Evolutionary conservation across 805 yeast species (phyloP).

Genomic region (Nakazawaea anatomiae): DNA sequence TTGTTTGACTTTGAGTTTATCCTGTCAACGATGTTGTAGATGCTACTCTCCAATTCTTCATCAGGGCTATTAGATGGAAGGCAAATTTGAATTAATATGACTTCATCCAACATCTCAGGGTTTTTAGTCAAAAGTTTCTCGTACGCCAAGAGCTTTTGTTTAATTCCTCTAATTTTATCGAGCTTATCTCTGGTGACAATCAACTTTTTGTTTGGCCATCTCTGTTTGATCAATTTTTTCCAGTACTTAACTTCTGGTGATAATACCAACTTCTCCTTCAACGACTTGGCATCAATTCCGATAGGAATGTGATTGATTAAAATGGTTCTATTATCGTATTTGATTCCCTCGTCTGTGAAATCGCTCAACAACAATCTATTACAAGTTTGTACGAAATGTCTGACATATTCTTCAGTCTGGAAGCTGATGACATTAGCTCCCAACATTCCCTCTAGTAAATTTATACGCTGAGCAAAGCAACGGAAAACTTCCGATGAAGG

Average conservation of each 20-base stretch:
- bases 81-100: constrained; percentile 81
- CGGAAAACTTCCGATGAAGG: constrained; percentile 95
- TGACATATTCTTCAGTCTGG: constrained; percentile 88
- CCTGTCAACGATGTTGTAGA: constrained; percentile 73
- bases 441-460: constrained; percentile 71
- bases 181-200: constrained; percentile 86
- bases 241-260: constrained; percentile 50
- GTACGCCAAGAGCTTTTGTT: constrained; percentile 82
- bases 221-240: constrained; percentile 64
- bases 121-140: constrained; percentile 68
- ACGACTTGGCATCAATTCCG: constrained; percentile 67
- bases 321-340: constrained; percentile 52
- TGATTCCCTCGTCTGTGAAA: constrained; percentile 56
- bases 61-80: constrained; percentile 42
- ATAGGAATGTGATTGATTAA: constrained; percentile 59
- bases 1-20: constrained; percentile 74
- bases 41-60: constrained; percentile 62
- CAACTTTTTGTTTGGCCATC: constrained; percentile 69
- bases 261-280: constrained; percentile 39
- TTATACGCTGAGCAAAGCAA: constrained; percentile 83
- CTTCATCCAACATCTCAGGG: constrained; percentile 62
- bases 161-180: constrained; percentile 82
- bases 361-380: constrained; percentile 81
- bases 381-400: constrained; percentile 90
- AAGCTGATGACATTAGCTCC: constrained; percentile 87